Evolutionary conservation across 2,329 filamentous ascomycete species (phyloP), one percentile per base, ranked within the genome.

Genomic region (Sarocladiaceae sp.): DNA sequence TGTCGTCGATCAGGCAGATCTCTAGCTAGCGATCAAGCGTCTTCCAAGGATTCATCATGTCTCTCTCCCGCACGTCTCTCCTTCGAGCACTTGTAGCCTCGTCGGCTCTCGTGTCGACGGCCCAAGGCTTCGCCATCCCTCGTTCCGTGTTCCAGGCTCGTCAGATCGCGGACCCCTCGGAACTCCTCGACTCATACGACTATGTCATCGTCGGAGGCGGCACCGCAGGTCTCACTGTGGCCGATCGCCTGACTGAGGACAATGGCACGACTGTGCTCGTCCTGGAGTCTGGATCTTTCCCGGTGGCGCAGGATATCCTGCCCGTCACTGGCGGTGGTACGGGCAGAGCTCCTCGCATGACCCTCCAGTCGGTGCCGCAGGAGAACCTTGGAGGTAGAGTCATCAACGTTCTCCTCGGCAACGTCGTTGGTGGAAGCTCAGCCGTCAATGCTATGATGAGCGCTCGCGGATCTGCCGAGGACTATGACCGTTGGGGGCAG

Each of bases 121-220:
- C 33, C 16, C 12, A 20, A 11, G 33, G 15, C 10, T 35, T 19
- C 15, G 16, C 33, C 16, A 35, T 35, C 33, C 33, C 33, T 13
- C 9, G 33, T 9, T 35, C 33, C 5, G 33, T 35, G 7, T 35
- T 35, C 33, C 33, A 35, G 33, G 33, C 33, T 20, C 33, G 33
- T 15, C 33, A 35, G 16, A 35, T 35, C 33, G 19, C 33, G 11
- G 33, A 35, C 33, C 33, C 33, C 4, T 35, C 33, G 7, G 12
- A 35, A 19, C 33, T 35, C 15, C 33, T 35, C 16, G 33, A 35
- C 5, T 5, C 33, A 15, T 35, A 35, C 33, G 33, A 35, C 16
- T 35, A 35, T 35, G 48, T 68, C 31, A 58, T 68, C 15, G 58
- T 61, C n/a, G 64, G 65, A 6, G 64, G 56, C 7, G 64, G 64